Percentiles rank a stretch among this genome's conserved stretches.
Evolutionary conservation across 2,329 filamentous ascomycete genomes (phyloP).

Genomic region (Aspergillus tamarii): DNA sequence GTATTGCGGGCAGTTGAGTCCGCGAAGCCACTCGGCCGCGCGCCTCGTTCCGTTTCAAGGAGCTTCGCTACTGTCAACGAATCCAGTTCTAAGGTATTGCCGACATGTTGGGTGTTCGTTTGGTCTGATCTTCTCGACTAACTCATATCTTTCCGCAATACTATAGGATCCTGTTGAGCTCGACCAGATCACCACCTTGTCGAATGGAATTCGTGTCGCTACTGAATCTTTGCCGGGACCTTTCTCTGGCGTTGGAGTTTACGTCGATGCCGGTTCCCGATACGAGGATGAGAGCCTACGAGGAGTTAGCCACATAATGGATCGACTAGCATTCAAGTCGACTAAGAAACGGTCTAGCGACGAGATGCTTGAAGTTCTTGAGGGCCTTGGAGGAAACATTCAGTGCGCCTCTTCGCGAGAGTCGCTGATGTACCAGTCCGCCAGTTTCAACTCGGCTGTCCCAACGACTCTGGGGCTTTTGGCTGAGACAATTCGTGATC

Average conservation of each 20-base stretch:
- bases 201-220: slow-evolving; percentile 92
- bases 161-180: slow-evolving; percentile 79
- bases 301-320: slow-evolving; percentile 94
- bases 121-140: background rate
- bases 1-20: slow-evolving; percentile 44
- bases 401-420: slow-evolving; percentile 95
- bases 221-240: slow-evolving; percentile 93
- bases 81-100: slow-evolving; percentile 36
- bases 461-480: slow-evolving; percentile 79
- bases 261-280: slow-evolving; percentile 91
- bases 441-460: slow-evolving; percentile 93
- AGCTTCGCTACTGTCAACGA: slow-evolving; percentile 41
- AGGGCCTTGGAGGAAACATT: slow-evolving; percentile 90
- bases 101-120: background rate
- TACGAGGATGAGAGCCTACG: slow-evolving; percentile 85
- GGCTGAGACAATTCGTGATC: slow-evolving; percentile 90
- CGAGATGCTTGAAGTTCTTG: slow-evolving; percentile 83
- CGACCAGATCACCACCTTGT: slow-evolving; percentile 82
- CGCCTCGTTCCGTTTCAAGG: slow-evolving; percentile 39
- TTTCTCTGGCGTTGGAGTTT: slow-evolving; percentile 93
- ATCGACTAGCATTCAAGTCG: slow-evolving; percentile 90
- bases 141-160: background rate
- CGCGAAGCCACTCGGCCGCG: slow-evolving; percentile 38
- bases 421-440: slow-evolving; percentile 97
- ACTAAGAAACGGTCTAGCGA: slow-evolving; percentile 74